A percentile compares a stretch with the other conserved stretches of the same genome.
Conservation (phyloP, 2,329 filamentous ascomycete genomes). For the Stachybotrys chlorohalonatus region DNA sequence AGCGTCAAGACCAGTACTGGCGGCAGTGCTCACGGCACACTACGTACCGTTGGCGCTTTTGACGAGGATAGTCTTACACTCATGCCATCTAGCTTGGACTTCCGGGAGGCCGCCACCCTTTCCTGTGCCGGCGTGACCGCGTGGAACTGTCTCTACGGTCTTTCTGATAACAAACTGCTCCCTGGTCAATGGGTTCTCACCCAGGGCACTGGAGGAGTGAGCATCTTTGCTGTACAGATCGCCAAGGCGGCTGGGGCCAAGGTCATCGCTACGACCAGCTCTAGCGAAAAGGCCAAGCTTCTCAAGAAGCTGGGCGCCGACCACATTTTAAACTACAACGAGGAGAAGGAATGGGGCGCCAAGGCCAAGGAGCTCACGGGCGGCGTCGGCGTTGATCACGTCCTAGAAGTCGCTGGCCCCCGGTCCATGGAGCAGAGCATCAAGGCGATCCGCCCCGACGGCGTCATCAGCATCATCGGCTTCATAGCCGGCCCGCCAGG, state of each 20-base stretch:
- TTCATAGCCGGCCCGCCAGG: slow-evolving; percentile 20
- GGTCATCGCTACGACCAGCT: slow-evolving; percentile 40
- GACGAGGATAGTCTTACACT: slow-evolving; percentile 58
- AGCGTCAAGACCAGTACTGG: slow-evolving; percentile 51
- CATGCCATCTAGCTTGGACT: slow-evolving; percentile 45
- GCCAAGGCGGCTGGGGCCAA: slow-evolving; percentile 38
- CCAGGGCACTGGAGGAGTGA: slow-evolving; percentile 64
- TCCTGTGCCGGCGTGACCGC: slow-evolving; percentile 53
- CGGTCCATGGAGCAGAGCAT: slow-evolving; percentile 34
- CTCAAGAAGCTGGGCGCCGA: slow-evolving; percentile 38
- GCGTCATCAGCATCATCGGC: slow-evolving; percentile 32
- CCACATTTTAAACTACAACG: slow-evolving; percentile 41
- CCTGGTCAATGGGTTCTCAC: slow-evolving; percentile 53
- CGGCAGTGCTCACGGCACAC: slow-evolving; percentile 56
- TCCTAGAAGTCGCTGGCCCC: slow-evolving; percentile 39
- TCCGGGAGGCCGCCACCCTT: slow-evolving; percentile 46
- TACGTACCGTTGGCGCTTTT: slow-evolving; percentile 60
- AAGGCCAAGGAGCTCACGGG: slow-evolving; percentile 31
- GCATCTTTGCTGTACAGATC: slow-evolving; percentile 55
- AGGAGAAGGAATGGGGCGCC: slow-evolving; percentile 34
- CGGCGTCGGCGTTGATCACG: slow-evolving; percentile 35
- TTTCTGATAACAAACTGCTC: slow-evolving; percentile 34
- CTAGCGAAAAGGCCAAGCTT: slow-evolving; percentile 30
- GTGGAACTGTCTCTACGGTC: slow-evolving; percentile 57
- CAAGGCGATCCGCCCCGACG: slow-evolving; percentile 33